Conservation (phyloP, 2,329 filamentous ascomycete species). For the Xylaria sp. region DNA sequence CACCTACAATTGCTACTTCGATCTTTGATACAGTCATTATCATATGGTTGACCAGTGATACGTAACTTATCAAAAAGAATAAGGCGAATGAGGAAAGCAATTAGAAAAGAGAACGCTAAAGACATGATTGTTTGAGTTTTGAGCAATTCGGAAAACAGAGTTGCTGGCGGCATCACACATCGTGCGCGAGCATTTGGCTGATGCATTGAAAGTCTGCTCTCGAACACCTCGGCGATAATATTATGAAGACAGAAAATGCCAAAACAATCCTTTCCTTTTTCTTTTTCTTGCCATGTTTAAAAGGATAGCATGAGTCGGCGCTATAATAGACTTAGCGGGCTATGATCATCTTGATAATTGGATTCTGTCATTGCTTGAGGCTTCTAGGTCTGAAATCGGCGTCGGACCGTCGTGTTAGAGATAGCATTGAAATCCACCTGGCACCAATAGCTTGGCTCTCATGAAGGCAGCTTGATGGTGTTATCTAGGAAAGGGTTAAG, state of each 20-base stretch:
- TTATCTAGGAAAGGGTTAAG: not conserved
- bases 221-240: not conserved
- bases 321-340: not conserved
- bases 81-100: not conserved
- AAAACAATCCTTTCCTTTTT: too few species aligned
- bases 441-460: not conserved
- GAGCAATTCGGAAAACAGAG: not conserved
- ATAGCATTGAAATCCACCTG: not conserved
- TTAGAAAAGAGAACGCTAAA: not conserved
- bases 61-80: not conserved
- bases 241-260: too few species aligned
- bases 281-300: not conserved
- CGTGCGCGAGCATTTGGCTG: not conserved
- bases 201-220: not conserved
- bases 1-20: conserved; percentile 45
- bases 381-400: not conserved
- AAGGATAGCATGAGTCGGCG: not conserved
- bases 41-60: not conserved
- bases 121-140: not conserved
- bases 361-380: not conserved
- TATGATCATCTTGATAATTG: not conserved
- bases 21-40: conserved; percentile 35
- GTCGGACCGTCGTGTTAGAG: not conserved
- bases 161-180: not conserved
- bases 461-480: not conserved